These are phyloP conservation scores for Fusarium marasasianum DNA, from an alignment of 2,329 filamentous ascomycete genomes.

Conservation along the genomic window DNA sequence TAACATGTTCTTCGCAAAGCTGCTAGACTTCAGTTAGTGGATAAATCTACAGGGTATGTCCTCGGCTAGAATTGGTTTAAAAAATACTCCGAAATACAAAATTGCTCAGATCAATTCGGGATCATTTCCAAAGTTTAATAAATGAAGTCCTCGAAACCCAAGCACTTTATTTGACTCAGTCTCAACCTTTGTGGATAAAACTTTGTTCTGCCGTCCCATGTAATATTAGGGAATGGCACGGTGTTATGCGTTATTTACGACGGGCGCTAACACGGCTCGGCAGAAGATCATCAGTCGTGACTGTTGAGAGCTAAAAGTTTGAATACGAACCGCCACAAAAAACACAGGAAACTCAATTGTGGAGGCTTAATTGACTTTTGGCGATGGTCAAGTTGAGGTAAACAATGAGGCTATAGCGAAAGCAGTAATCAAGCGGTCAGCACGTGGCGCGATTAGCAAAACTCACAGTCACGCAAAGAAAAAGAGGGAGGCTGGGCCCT, in stretches of 20 bases:
- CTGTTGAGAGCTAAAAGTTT: neutral
- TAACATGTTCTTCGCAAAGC: too few species aligned
- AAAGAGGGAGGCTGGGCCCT: neutral
- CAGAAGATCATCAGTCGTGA: neutral
- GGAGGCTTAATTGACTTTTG: neutral
- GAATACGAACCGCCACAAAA: neutral
- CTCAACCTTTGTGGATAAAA: too few species aligned
- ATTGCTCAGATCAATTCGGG: rapidly evolving
- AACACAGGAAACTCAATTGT: neutral
- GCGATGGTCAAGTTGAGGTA: neutral
- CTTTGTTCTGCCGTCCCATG: neutral
- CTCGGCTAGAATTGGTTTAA: rapidly evolving
- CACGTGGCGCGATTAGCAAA: neutral
- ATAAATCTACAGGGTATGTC: neutral
- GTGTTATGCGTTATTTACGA: neutral
- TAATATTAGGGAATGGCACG: neutral
- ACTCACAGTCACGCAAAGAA: neutral
- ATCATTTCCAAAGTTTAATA: neutral
- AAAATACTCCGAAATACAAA: neutral
- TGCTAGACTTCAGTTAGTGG: neutral
- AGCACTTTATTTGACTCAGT: neutral
- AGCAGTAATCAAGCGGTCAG: neutral
- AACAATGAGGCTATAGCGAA: neutral
- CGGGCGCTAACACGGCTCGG: neutral
- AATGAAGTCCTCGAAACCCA: neutral